Evolutionary conservation across 78 protist genomes (phyloP), one percentile per base, ranked within the genome.

Genomic region (Isochrysis galbana): DNA sequence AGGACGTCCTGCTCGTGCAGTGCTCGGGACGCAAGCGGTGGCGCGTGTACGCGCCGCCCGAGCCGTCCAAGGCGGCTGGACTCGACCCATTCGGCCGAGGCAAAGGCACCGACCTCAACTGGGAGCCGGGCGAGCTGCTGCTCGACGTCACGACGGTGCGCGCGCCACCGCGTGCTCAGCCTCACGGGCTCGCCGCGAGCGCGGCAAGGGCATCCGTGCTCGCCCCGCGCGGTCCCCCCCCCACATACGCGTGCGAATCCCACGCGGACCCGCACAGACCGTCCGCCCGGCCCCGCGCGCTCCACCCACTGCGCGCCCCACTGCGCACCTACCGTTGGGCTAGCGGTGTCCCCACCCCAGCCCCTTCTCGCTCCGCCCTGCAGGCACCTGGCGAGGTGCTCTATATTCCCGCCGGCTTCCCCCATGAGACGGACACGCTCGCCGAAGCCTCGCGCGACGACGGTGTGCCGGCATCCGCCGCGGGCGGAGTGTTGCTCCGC

Each of bases 1-100:
- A 78, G 87, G 87, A 78, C 87, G 87, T 78, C 54, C 36, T 78
- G n/a, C 36, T 78, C 51, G 87, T 78, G 39, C 87, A 78, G 87
- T 10, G 29, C 29, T 22, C 47, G 23, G 87, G 87, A 46, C 87
- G 87, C n/a, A 78, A 78, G 51, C 47, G 87, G 19, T 78, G 87
- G 87, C 48, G 87, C 51, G 87, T 78, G 22, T 78, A 78, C 87
- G n/a, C n/a, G 51, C 87, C 87, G 7, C 87, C 87, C 54, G 26
- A 1, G 11, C 87, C 87, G 2, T 26, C 4, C n/a, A 14, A 19
- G 54, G 51, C 87, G 36, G 17, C 51, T 3, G 3, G 3, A 22
- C 32, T 42, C 36, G 51, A 78, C 51, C 87, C 87, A 14, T 42
- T 78, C 51, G 87, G 54, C 7, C 87, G 87, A 17, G 87, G 87